phyloP scores from a whole-genome alignment of 176 grass and related monocot genomes.

The Hordeum marinum region DNA sequence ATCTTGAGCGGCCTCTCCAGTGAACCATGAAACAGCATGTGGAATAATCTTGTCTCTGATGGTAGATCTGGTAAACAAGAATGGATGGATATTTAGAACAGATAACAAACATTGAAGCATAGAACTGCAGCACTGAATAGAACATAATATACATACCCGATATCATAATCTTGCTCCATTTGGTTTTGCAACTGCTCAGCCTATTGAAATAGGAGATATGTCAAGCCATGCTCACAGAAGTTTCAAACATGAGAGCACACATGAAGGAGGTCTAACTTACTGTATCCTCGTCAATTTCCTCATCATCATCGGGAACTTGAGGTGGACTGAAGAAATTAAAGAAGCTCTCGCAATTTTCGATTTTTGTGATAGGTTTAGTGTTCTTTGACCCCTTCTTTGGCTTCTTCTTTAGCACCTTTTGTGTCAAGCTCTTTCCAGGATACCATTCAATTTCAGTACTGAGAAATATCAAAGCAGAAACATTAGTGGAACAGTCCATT shows the following conservation, averaged over 20 bases:
- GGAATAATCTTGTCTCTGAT: slow-evolving; percentile 97
- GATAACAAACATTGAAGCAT: background rate
- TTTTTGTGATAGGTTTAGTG: slow-evolving; percentile 81
- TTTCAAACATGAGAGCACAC: background rate
- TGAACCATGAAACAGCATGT: slow-evolving; percentile 90
- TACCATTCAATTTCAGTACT: slow-evolving; percentile 93
- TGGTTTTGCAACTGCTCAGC: slow-evolving; percentile 90
- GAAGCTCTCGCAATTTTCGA: slow-evolving; percentile 90
- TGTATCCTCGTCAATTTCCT: slow-evolving; percentile 92
- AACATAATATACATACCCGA: slow-evolving; percentile 50
- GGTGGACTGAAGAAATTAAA: slow-evolving; percentile 99
- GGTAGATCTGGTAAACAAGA: slow-evolving; percentile 56
- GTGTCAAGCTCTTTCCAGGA: slow-evolving; percentile 84
- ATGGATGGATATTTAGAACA: background rate
- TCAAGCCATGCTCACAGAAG: background rate
- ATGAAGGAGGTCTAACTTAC: slow-evolving; percentile 35
- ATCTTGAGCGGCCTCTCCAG: slow-evolving; percentile 71
- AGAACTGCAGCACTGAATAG: background rate
- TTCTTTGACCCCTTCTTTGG: slow-evolving; percentile 94
- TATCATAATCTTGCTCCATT: slow-evolving; percentile 98
- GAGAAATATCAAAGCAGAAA: background rate
- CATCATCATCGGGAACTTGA: slow-evolving; percentile 87
- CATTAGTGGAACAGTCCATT: background rate
- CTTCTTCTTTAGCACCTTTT: slow-evolving; percentile 94
- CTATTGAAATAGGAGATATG: slow-evolving; percentile 35